phyloP scores from a whole-genome alignment of 176 grass and related monocot genomes.

The Alopecurus myosuroides region DNA sequence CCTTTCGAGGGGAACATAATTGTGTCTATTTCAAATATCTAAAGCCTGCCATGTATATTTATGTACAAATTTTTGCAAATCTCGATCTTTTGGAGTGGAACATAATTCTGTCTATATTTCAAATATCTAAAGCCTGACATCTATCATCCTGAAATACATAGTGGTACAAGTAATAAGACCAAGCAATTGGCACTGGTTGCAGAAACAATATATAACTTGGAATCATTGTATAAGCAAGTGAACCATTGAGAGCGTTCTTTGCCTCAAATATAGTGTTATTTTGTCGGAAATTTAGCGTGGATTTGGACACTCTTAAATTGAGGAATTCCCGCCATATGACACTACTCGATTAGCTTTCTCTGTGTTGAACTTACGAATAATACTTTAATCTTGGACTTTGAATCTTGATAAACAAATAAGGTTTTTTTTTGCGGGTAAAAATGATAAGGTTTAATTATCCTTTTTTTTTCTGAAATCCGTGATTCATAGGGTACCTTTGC shows the following conservation, averaged over 20 bases:
- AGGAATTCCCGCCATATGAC: neutral
- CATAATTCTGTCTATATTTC: neutral
- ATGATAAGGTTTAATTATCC: too few species aligned
- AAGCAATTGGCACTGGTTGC: neutral
- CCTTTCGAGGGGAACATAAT: too few species aligned
- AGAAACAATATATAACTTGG: neutral
- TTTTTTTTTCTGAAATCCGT: too few species aligned
- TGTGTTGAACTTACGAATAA: neutral
- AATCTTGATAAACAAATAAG: too few species aligned
- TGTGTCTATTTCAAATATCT: too few species aligned
- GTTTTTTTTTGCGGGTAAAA: too few species aligned
- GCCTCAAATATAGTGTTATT: neutral
- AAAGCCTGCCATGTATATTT: neutral
- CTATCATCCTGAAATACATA: neutral
- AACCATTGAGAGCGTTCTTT: neutral
- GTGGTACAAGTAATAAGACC: neutral
- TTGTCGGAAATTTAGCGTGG: too few species aligned
- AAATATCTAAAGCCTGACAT: neutral
- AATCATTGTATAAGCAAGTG: neutral
- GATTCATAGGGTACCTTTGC: too few species aligned
- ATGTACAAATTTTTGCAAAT: neutral
- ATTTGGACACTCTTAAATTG: too few species aligned
- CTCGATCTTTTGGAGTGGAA: neutral
- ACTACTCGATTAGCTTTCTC: neutral
- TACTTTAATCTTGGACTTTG: too few species aligned